Percentiles rank a stretch among this genome's conserved stretches.
phyloP scores from a whole-genome alignment of 2,329 filamentous ascomycete genomes.

The Chalaropsis thielavioides region DNA sequence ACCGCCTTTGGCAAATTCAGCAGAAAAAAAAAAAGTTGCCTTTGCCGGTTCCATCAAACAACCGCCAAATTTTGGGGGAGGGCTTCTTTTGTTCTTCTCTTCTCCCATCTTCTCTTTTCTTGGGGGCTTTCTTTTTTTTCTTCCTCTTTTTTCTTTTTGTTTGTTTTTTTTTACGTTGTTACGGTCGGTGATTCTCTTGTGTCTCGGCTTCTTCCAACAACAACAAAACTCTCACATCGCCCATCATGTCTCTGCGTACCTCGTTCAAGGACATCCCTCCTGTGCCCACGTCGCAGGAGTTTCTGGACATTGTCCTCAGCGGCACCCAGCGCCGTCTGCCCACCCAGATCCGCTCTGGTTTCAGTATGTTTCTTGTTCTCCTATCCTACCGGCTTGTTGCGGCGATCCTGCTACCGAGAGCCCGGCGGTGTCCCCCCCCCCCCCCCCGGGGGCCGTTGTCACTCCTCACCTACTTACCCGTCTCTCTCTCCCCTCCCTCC shows the following conservation, averaged over 20 bases:
- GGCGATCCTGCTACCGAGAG: not conserved
- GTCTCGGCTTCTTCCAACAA: not conserved
- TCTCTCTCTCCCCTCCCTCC: not conserved
- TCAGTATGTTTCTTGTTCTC: constrained; percentile 44
- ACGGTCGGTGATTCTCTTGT: not conserved
- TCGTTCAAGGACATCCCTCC: constrained; percentile 69
- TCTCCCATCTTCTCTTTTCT: constrained; percentile 3
- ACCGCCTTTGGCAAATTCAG: constrained; percentile 5
- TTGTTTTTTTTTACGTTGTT: not conserved
- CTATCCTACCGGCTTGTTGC: too few species aligned
- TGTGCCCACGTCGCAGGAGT: constrained; percentile 85
- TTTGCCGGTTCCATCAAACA: constrained; percentile 4
- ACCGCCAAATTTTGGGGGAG: not conserved
- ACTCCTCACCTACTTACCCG: not conserved
- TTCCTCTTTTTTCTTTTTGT: constrained; percentile 4
- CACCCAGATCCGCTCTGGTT: constrained; percentile 88
- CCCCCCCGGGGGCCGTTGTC: not conserved
- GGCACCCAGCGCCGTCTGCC: constrained; percentile 84
- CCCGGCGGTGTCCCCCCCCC: not conserved
- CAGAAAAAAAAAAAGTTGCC: constrained; percentile 15
- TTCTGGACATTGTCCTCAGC: constrained; percentile 92
- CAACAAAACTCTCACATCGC: constrained; percentile 9
- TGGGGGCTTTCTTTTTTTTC: constrained; percentile 3
- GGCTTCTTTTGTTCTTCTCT: not conserved
- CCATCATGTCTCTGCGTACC: constrained; percentile 25